Conservation (phyloP, 345 rosid genomes). For the Turnera subulata region DNA sequence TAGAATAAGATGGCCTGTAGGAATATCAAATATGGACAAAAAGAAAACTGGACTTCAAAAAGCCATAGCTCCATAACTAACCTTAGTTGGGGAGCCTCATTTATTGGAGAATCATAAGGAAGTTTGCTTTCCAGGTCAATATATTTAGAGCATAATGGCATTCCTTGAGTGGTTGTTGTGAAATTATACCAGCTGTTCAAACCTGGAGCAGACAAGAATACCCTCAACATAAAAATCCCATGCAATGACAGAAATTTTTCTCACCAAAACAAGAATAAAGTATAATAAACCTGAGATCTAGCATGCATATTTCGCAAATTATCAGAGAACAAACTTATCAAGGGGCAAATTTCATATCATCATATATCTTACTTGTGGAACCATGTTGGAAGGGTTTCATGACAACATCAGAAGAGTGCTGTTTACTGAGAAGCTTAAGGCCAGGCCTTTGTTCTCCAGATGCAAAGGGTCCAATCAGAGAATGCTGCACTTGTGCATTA, state of each 20-base stretch:
- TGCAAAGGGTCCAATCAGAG: slow-evolving; percentile 23
- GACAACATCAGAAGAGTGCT: slow-evolving; percentile 19
- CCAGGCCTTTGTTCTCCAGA: slow-evolving; percentile 20
- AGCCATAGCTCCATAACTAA: slow-evolving; percentile 6
- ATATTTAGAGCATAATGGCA: slow-evolving; percentile 18
- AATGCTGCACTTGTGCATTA: slow-evolving; percentile 16
- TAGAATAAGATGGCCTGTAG: no score
- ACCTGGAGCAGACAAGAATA: slow-evolving; percentile 24
- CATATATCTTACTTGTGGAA: slow-evolving; percentile 18
- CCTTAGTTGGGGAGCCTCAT: slow-evolving; percentile 29
- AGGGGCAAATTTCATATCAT: slow-evolving; percentile 11
- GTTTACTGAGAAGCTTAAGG: slow-evolving; percentile 14
- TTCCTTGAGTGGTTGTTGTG: slow-evolving; percentile 21
- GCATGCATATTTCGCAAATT: neutral
- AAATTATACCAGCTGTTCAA: slow-evolving; percentile 20
- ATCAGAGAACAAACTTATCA: slow-evolving; percentile 19
- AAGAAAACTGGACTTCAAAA: no score
- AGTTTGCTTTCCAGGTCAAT: slow-evolving; percentile 23
- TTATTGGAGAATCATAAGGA: slow-evolving; percentile 16
- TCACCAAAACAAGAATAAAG: neutral
- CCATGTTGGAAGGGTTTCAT: slow-evolving; percentile 7
- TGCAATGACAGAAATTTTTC: neutral
- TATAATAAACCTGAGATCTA: slow-evolving; percentile 5
- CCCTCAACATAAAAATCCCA: neutral
- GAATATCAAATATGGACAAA: no score